Percentiles rank a stretch among this genome's conserved stretches.
These are phyloP conservation scores for Cyclotella sp. DNA, from an alignment of 108 stramenopile genomes.

Conservation along the genomic window DNA sequence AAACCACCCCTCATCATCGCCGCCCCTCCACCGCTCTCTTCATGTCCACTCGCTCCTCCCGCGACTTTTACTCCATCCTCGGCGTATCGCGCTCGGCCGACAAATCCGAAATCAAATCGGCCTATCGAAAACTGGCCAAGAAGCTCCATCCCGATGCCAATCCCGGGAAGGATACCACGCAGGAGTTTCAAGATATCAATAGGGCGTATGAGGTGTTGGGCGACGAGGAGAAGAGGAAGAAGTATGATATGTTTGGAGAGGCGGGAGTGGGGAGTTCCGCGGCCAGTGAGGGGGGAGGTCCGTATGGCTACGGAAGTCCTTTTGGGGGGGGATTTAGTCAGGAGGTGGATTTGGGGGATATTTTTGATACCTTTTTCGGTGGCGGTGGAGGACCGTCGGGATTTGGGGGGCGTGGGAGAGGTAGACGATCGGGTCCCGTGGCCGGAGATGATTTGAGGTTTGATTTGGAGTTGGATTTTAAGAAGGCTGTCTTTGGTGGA, in stretches of 20 bases:
- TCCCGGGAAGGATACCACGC: conserved; percentile 73
- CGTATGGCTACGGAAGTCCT: conserved; percentile 59
- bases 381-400: conserved; percentile 64
- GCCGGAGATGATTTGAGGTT: conserved; percentile 92
- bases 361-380: conserved; percentile 96
- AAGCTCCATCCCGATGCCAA: conserved; percentile 91
- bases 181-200: conserved; percentile 81
- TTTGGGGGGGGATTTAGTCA: conserved; percentile 82
- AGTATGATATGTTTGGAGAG: conserved; percentile 92
- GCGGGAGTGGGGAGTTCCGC: conserved; percentile 67
- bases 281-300: conserved; percentile 56
- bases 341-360: conserved; percentile 95
- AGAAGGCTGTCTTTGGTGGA: conserved; percentile 95
- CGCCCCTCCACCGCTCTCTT: conserved; percentile 66
- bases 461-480: conserved; percentile 94
- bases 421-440: conserved; percentile 69
- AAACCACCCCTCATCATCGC: conserved; percentile 26
- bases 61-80: conserved; percentile 86
- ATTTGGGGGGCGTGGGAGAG: conserved; percentile 56
- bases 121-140: conserved; percentile 85
- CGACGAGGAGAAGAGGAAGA: conserved; percentile 85
- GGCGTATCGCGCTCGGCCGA: conserved; percentile 74
- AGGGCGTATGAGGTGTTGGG: conserved; percentile 92
- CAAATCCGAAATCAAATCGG: conserved; percentile 81
- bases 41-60: conserved; percentile 75